phyloP scores from a whole-genome alignment of 192 early-diverging fungal genomes.

The Pecoramyces ruminantium region DNA sequence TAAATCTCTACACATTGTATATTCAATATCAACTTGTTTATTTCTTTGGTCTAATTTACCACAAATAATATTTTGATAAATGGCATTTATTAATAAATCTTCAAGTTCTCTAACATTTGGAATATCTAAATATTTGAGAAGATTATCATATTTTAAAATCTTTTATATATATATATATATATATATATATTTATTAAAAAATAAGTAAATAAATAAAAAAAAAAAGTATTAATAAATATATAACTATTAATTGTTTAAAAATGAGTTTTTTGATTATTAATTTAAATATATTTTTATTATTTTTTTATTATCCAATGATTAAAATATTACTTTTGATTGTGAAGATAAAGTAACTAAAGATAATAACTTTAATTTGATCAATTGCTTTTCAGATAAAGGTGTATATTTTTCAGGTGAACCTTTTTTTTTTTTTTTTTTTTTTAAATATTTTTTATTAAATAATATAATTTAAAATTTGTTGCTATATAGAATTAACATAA shows the following conservation, averaged over 20 bases:
- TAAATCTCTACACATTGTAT: constrained; percentile 69
- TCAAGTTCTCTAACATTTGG: constrained; percentile 66
- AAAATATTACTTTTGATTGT: constrained; percentile 33
- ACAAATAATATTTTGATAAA: constrained; percentile 58
- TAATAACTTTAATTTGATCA: constrained; percentile 49
- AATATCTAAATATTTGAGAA: constrained; percentile 51
- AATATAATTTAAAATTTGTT: too few relatives aligned
- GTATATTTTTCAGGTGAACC: constrained; percentile 19
- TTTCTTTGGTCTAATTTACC: constrained; percentile 72
- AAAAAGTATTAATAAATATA: too few relatives aligned
- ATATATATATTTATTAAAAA: too few relatives aligned
- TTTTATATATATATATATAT: constrained; percentile 10
- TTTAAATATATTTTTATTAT: too few relatives aligned
- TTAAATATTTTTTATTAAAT: too few relatives aligned
- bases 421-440: not conserved
- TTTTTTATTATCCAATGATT: too few relatives aligned
- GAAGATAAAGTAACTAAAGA: constrained; percentile 59
- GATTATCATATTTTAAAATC: constrained; percentile 48
- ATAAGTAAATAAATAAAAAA: too few relatives aligned
- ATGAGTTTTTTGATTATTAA: too few relatives aligned
- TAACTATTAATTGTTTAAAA: too few relatives aligned
- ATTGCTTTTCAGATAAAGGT: constrained; percentile 22
- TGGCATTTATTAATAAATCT: constrained; percentile 73
- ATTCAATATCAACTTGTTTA: constrained; percentile 53
- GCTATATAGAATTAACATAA: too few relatives aligned